A percentile compares a stretch with the other conserved stretches of the same genome.
Conservation (phyloP, 2,329 filamentous ascomycete genomes). For the Diaporthe eres region DNA sequence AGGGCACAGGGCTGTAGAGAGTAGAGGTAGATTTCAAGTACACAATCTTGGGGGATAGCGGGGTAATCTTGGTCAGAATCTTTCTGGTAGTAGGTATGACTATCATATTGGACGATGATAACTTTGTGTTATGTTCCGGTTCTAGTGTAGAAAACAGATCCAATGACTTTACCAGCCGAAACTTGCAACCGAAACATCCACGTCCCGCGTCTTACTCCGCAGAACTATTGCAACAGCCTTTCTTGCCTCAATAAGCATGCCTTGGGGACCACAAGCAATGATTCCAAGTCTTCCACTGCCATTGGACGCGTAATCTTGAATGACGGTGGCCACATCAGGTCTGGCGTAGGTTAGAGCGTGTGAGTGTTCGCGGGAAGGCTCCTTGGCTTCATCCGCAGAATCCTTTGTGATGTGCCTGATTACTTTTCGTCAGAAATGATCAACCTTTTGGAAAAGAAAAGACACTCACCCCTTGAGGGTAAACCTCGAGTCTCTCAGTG, state of each 20-base stretch:
- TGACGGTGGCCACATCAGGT: not conserved
- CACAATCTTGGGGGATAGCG: fast-evolving
- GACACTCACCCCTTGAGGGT: conserved; percentile 1
- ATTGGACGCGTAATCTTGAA: not conserved
- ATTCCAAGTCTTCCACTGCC: conserved; percentile 21
- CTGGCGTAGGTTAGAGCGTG: not conserved
- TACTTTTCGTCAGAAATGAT: not conserved
- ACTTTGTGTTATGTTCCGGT: no score
- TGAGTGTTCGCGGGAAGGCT: not conserved
- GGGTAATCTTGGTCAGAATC: no score
- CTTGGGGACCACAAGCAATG: conserved; percentile 7
- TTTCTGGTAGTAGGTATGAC: no score
- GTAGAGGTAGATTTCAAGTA: no score
- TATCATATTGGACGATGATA: no score
- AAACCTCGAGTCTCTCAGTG: not conserved
- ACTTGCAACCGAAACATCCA: conserved; percentile 4
- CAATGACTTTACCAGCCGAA: not conserved
- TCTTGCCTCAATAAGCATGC: not conserved
- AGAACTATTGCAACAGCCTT: not conserved
- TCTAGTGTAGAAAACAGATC: not conserved
- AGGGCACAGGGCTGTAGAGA: no score
- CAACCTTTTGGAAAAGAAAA: not conserved
- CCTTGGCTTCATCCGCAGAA: not conserved
- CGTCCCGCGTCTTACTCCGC: not conserved
- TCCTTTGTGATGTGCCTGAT: not conserved